These are phyloP conservation scores for Geotrichum australiense DNA, from an alignment of 1,139 yeast species.

Conservation along the genomic window DNA sequence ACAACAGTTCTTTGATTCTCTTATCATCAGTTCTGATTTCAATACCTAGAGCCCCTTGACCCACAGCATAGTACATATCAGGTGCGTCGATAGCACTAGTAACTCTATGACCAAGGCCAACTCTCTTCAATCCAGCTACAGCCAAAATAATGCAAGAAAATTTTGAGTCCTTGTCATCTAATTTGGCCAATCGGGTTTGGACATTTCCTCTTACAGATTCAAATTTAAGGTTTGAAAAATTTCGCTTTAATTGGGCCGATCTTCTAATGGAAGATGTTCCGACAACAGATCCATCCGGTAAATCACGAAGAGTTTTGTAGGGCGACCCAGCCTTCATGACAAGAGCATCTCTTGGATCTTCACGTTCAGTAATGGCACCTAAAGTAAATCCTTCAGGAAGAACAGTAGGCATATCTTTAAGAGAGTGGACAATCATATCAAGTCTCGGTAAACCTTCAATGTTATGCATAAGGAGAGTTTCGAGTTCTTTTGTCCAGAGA, in stretches of 20 bases:
- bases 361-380: slow-evolving; percentile 81
- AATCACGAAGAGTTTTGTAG: slow-evolving; percentile 56
- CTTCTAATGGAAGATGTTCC: slow-evolving; percentile 94
- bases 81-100: slow-evolving; percentile 57
- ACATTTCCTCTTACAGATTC: slow-evolving; percentile 87
- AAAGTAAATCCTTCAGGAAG: slow-evolving; percentile 85
- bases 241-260: slow-evolving; percentile 66
- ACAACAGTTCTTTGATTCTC: slow-evolving; percentile 50
- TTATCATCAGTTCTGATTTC: slow-evolving; percentile 73
- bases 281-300: slow-evolving; percentile 80
- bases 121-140: slow-evolving; percentile 79
- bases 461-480: slow-evolving; percentile 58
- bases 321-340: slow-evolving; percentile 65
- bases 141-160: slow-evolving; percentile 80
- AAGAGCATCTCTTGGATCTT: slow-evolving; percentile 91
- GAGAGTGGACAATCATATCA: slow-evolving; percentile 86
- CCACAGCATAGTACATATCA: slow-evolving; percentile 93
- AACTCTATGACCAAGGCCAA: slow-evolving; percentile 66
- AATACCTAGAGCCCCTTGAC: slow-evolving; percentile 94
- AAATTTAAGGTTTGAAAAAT: slow-evolving; percentile 50
- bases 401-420: slow-evolving; percentile 91
- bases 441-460: slow-evolving; percentile 61
- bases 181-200: slow-evolving; percentile 70
- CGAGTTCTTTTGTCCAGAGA: slow-evolving; percentile 93
- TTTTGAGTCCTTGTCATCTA: slow-evolving; percentile 62